These are phyloP conservation scores for Beauveria pseudobassiana DNA, from an alignment of 2,329 filamentous ascomycete species.

Conservation along the genomic window DNA sequence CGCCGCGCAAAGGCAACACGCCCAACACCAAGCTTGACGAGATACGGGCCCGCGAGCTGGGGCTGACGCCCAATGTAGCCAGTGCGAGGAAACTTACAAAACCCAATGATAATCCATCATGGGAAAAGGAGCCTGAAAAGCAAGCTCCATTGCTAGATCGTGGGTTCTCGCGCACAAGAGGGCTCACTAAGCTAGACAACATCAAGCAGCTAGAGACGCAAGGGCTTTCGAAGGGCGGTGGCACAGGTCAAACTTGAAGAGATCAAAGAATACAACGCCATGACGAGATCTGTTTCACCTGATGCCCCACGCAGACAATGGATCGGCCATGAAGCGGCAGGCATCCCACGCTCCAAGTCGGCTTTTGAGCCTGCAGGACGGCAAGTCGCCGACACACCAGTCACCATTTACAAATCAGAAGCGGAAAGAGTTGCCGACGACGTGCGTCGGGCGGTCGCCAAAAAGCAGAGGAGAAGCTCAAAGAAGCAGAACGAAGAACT, in stretches of 20 bases:
- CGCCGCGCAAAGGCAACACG: slow-evolving; percentile 19
- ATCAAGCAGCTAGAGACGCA: slow-evolving; percentile 37
- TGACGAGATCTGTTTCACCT: slow-evolving; percentile 36
- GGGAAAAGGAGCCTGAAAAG: slow-evolving; percentile 25
- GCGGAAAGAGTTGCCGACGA: slow-evolving; percentile 2
- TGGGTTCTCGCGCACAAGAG: slow-evolving; percentile 21
- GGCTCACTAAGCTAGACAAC: slow-evolving; percentile 42
- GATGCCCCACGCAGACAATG: slow-evolving; percentile 20
- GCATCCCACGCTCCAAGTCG: slow-evolving; percentile 16
- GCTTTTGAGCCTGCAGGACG: slow-evolving; percentile 24
- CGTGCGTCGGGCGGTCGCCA: background rate
- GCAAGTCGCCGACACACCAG: slow-evolving; percentile 31
- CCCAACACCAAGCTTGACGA: slow-evolving; percentile 39
- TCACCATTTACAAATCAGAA: slow-evolving; percentile 30
- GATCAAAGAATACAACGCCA: slow-evolving; percentile 43
- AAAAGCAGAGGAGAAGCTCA: slow-evolving; percentile 3
- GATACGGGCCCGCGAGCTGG: slow-evolving; percentile 32
- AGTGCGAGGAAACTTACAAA: slow-evolving; percentile 17
- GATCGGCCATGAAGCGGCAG: slow-evolving; percentile 8
- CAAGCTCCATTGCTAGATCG: slow-evolving; percentile 25
- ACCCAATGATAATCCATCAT: slow-evolving; percentile 29
- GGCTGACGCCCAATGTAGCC: slow-evolving; percentile 8
- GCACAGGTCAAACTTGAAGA: slow-evolving; percentile 45
- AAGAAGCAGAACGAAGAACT: background rate
- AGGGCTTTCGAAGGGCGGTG: slow-evolving; percentile 37